Conservation (phyloP, 768 basidiomycete genomes). For the Hemileccinum rubropunctum region DNA sequence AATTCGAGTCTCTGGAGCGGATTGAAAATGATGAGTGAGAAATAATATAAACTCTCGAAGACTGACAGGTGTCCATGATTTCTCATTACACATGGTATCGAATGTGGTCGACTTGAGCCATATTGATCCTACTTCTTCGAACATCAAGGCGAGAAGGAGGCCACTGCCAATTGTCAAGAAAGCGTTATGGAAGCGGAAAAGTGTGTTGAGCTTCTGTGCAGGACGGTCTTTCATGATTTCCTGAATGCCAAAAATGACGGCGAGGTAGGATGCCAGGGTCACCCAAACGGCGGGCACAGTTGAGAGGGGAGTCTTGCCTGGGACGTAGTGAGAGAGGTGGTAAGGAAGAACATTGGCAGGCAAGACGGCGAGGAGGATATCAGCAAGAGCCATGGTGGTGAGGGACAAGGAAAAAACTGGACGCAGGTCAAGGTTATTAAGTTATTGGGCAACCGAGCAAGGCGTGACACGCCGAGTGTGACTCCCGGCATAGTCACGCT, state of each 20-base stretch:
- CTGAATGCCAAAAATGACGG: conserved; percentile 81
- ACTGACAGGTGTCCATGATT: conserved; percentile 87
- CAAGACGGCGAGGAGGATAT: conserved; percentile 58
- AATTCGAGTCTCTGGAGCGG: conserved; percentile 75
- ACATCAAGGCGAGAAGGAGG: conserved; percentile 83
- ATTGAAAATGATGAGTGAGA: conserved; percentile 1
- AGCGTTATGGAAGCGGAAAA: conserved; percentile 91
- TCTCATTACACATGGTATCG: conserved; percentile 70
- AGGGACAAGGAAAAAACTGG: conserved; percentile 22
- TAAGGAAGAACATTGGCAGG: conserved; percentile 43
- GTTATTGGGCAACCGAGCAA: conserved; percentile 26
- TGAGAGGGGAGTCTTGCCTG: conserved; percentile 57
- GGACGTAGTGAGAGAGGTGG: conserved; percentile 47
- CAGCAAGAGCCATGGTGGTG: conserved; percentile 67
- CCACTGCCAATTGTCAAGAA: conserved; percentile 81
- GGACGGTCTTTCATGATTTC: conserved; percentile 78
- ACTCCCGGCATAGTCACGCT: background rate
- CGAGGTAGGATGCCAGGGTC: conserved; percentile 78
- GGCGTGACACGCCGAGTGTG: conserved; percentile 27
- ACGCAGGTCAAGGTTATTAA: conserved; percentile 11
- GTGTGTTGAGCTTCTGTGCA: conserved; percentile 70
- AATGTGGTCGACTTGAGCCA: conserved; percentile 69
- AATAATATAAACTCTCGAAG: background rate
- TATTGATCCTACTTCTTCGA: conserved; percentile 88
- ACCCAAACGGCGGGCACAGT: conserved; percentile 63